Percentiles rank a stretch among this genome's conserved stretches.
These are phyloP conservation scores for Phialemonium atrogriseum DNA, from an alignment of 2,329 filamentous ascomycete genomes.

Conservation along the genomic window DNA sequence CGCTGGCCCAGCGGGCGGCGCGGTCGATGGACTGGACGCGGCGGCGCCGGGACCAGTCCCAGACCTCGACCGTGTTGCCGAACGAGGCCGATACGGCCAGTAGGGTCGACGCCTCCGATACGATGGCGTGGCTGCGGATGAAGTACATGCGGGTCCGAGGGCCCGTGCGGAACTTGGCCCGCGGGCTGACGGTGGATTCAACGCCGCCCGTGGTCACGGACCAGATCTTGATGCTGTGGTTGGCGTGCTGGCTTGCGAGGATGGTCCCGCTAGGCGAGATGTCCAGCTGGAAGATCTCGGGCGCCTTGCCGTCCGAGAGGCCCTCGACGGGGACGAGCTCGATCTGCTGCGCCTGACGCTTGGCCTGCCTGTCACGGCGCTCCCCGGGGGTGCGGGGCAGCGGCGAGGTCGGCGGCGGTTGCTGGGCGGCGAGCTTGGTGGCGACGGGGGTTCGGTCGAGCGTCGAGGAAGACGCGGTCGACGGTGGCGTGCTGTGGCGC, in stretches of 20 bases:
- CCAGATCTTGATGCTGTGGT: slow-evolving; percentile 3
- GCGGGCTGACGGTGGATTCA: slow-evolving; percentile 1
- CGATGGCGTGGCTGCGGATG: slow-evolving; percentile 4
- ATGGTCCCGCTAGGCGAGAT: slow-evolving; percentile 2
- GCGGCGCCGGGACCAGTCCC: slow-evolving; percentile 3
- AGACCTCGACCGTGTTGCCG: slow-evolving; percentile 5
- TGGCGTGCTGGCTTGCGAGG: slow-evolving; percentile 4
- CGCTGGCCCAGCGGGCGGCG: slow-evolving; percentile 4
- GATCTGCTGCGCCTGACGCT: slow-evolving; percentile 1
- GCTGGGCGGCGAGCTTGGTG: background rate
- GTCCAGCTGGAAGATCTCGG: slow-evolving; percentile 1
- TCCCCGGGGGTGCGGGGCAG: too few relatives aligned
- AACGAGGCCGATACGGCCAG: slow-evolving; percentile 2
- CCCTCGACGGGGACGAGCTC: slow-evolving; percentile 3
- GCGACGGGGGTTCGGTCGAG: background rate
- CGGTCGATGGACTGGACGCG: slow-evolving; percentile 3
- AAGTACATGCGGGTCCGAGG: slow-evolving; percentile 5
- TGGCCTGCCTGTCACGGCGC: too few relatives aligned
- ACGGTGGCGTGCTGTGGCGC: background rate
- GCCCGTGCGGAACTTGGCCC: slow-evolving; percentile 1
- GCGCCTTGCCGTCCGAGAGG: slow-evolving; percentile 1
- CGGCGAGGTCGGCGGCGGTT: too few relatives aligned
- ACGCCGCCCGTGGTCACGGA: slow-evolving; percentile 2
- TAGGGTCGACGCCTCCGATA: slow-evolving; percentile 1
- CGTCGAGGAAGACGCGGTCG: slow-evolving; percentile 1